These are phyloP conservation scores for Pythium vanterpoolii DNA, from an alignment of 352 stramenopile species.

Conservation along the genomic window DNA sequence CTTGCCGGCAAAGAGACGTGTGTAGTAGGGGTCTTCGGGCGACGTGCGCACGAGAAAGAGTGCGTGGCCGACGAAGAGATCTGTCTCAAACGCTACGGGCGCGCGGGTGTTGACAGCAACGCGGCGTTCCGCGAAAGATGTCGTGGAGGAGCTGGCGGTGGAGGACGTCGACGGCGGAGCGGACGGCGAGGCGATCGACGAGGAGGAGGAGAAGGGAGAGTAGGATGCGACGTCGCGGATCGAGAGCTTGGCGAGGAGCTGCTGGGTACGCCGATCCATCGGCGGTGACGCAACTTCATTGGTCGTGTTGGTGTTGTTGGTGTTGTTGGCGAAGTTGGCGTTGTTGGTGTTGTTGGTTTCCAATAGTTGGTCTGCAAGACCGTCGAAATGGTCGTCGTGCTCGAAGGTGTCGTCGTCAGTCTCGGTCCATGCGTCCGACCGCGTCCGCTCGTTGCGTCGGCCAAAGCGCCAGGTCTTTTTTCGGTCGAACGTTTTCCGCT, in stretches of 20 bases:
- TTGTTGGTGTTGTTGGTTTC: background rate
- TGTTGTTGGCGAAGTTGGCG: background rate
- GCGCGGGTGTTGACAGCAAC: conserved; percentile 58
- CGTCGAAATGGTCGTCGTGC: background rate
- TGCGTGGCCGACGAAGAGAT: conserved; percentile 76
- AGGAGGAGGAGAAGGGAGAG: background rate
- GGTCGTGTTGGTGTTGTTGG: background rate
- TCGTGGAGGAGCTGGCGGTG: background rate
- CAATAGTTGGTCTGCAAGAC: background rate
- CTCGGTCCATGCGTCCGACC: conserved; percentile 12
- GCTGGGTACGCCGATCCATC: background rate
- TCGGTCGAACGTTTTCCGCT: conserved; percentile 10
- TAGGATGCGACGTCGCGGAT: conserved; percentile 14
- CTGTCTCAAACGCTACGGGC: conserved; percentile 81
- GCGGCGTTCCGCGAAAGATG: background rate
- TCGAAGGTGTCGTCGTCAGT: conserved; percentile 3
- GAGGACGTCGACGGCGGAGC: background rate
- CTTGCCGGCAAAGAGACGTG: conserved; percentile 53
- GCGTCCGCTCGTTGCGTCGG: conserved; percentile 1
- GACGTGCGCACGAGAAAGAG: conserved; percentile 81
- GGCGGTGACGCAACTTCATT: too few relatives aligned
- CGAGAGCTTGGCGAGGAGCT: conserved; percentile 16
- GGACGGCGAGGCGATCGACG: background rate
- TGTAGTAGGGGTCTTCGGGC: conserved; percentile 50
- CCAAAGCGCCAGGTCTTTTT: conserved; percentile 15